Conservation (phyloP, 306 rosid species). For the Lagenaria siceraria region DNA sequence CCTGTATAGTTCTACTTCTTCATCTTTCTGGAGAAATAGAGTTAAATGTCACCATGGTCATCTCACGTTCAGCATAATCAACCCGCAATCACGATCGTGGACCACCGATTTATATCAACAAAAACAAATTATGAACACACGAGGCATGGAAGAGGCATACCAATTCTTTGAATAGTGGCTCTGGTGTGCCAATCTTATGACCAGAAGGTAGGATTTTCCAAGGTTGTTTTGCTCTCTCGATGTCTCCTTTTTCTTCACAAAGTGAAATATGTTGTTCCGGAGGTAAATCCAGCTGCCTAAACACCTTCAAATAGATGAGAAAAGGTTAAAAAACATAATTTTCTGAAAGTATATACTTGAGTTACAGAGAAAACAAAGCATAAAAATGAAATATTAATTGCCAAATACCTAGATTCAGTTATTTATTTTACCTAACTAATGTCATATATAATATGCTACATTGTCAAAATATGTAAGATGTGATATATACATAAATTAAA, state of each 20-base stretch:
- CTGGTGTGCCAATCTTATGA: slow-evolving; percentile 79
- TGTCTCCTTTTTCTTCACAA: slow-evolving; percentile 59
- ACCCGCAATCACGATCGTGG: not conserved
- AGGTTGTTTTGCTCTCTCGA: slow-evolving; percentile 53
- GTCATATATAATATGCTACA: not conserved
- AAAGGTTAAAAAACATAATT: not conserved
- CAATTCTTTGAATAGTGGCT: slow-evolving; percentile 79
- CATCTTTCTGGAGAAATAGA: slow-evolving; percentile 59
- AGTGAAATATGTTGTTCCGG: slow-evolving; percentile 45
- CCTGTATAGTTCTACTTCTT: slow-evolving; percentile 61
- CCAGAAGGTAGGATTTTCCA: slow-evolving; percentile 73
- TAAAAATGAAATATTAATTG: not conserved
- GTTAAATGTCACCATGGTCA: not conserved
- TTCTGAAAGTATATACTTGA: not conserved
- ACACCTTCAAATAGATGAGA: slow-evolving; percentile 43
- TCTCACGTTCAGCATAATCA: not conserved
- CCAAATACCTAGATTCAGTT: not conserved
- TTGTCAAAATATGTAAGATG: not conserved
- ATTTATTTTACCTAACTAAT: not conserved
- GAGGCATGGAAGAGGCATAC: slow-evolving; percentile 25
- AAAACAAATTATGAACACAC: not conserved
- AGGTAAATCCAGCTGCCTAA: slow-evolving; percentile 70
- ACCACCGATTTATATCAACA: not conserved
- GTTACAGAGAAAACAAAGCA: not conserved
- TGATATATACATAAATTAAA: not conserved